Base-by-base conservation (phyloP, 805 yeast species). In the Teunomyces gatunensis region DNA sequence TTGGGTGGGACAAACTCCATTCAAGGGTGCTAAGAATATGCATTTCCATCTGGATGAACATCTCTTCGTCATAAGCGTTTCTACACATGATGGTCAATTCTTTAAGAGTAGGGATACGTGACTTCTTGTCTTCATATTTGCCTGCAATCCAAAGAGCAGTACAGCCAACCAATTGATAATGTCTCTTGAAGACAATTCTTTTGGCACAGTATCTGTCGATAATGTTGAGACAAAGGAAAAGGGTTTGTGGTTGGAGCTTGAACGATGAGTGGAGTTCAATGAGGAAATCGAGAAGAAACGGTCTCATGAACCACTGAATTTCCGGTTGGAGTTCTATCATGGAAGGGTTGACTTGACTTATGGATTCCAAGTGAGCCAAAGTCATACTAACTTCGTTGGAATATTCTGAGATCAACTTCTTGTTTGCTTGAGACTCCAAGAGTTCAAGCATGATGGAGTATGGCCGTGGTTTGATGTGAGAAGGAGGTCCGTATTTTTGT, bases 81-180 rank as follows among this genome's bases (percentile, higher is more conserved):
- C 84, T 71, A 53, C 84, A 80, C 83, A 80, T 79, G 47, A 74
- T 63, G 9, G 78, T 66, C 52, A 80, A 64, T 55, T 80, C 85
- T 42, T 73, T 68, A 43, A 80, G 65, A 2, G 81, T 78, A 20
- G 85, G 85, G 4, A 80, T 82, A 47, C 84, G 66, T 42, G 74
- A 69, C 60, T 80, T 80, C 57, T 80, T 80, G 56, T 80, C 85
- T 58, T 80, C 85, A 59, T 79, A 80, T 58, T 73, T 72, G 39
- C 70, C 74, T 23, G 79, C 77, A 39, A 75, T 72, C 77, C 75
- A 75, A 43, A 71, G 68, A 17, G 77, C 77, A 29, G 75, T 73
- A 58, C 75, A 73, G 4, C 75, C 77, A 21, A 73, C 79, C 50
- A 71, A 61, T 57, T 71, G 79, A 55, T 72, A 74, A 58, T 71